These are phyloP conservation scores for Colletotrichum brevisporum DNA, from an alignment of 2,329 filamentous ascomycete genomes.

Conservation along the genomic window DNA sequence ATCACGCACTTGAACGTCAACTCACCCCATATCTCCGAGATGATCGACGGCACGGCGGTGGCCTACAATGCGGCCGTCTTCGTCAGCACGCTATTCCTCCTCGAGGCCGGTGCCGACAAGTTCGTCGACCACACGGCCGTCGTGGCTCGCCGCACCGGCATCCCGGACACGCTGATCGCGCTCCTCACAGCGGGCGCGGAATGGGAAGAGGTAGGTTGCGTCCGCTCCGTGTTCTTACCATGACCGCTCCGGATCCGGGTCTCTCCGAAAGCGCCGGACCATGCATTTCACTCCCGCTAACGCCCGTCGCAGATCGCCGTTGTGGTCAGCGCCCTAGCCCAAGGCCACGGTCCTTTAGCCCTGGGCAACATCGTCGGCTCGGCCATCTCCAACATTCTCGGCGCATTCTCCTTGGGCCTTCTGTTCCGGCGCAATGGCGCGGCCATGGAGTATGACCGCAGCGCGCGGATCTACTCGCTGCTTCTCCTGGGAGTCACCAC, in stretches of 20 bases:
- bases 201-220: constrained; percentile 64
- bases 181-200: constrained; percentile 68
- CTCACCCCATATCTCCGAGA: neutral
- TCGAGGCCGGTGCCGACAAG: constrained; percentile 66
- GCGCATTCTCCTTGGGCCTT: constrained; percentile 67
- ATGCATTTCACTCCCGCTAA: constrained; percentile 49
- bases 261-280: too few relatives aligned
- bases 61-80: constrained; percentile 56
- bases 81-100: constrained; percentile 60
- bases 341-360: constrained; percentile 61
- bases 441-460: constrained; percentile 58
- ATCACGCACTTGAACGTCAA: neutral
- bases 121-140: constrained; percentile 66
- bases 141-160: constrained; percentile 58
- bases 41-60: constrained; percentile 9
- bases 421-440: constrained; percentile 53
- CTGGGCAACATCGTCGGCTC: constrained; percentile 70
- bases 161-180: constrained; percentile 63
- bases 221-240: too few relatives aligned
- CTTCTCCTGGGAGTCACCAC: constrained; percentile 60
- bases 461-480: constrained; percentile 61
- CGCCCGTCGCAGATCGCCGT: constrained; percentile 43
- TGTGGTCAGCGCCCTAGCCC: constrained; percentile 61
- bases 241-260: neutral
- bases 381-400: constrained; percentile 68